These are phyloP conservation scores for Populus hybrid DNA, from an alignment of 441 rosid genomes.

Conservation along the genomic window DNA sequence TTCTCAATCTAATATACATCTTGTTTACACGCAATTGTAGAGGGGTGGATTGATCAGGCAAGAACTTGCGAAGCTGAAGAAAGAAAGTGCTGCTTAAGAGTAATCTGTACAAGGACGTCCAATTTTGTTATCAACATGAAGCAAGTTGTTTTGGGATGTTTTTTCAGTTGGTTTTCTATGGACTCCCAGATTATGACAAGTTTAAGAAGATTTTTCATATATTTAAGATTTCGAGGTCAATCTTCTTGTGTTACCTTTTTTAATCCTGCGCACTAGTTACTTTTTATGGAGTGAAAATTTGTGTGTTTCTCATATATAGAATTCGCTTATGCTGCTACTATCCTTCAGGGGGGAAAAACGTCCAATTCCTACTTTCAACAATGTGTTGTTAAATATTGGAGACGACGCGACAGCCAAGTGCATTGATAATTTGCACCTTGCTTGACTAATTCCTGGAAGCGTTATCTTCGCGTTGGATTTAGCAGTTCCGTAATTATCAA, in stretches of 20 bases:
- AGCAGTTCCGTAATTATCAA: no score
- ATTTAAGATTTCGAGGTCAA: conserved; percentile 13
- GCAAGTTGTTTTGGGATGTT: conserved; percentile 6
- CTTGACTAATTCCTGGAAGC: no score
- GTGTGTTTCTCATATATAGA: not conserved
- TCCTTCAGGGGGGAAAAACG: not conserved
- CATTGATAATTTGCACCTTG: no score
- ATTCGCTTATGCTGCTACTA: not conserved
- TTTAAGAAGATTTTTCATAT: conserved; percentile 1
- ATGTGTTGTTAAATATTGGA: not conserved
- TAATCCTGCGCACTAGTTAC: not conserved
- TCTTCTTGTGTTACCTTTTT: not conserved
- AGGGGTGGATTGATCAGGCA: conserved; percentile 78
- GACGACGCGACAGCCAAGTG: not conserved
- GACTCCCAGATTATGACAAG: conserved; percentile 1
- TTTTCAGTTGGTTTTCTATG: not conserved
- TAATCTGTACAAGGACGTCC: conserved; percentile 15
- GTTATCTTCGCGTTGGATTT: no score
- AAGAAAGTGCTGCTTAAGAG: conserved; percentile 47
- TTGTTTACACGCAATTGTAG: conserved; percentile 35
- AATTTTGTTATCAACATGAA: conserved; percentile 16
- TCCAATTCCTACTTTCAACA: no score
- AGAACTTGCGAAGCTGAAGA: conserved; percentile 83
- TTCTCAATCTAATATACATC: conserved; percentile 2
- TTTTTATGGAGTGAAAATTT: not conserved